Base-by-base conservation (phyloP, 768 basidiomycete genomes). In the Imleria badia region DNA sequence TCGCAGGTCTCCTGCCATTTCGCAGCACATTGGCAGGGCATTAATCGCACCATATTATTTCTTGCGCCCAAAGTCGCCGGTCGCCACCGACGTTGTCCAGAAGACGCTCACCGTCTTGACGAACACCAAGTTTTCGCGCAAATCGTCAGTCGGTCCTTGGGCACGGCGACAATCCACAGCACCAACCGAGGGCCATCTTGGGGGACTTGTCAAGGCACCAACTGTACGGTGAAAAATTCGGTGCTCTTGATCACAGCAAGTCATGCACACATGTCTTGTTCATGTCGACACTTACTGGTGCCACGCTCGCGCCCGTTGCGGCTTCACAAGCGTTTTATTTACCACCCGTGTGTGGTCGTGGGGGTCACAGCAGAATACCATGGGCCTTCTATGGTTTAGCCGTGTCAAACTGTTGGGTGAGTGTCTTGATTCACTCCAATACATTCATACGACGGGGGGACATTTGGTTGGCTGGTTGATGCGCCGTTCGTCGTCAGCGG, bases 351-450 rank as follows among this genome's bases (percentile, higher is more conserved):
- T n/a, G n/a, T n/a, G n/a, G n/a, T n/a, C n/a, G n/a, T n/a, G n/a
- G n/a, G n/a, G n/a, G n/a, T n/a, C n/a, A 50, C 54, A 19, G 51
- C 40, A 53, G 22, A 45, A 36, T 52, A 17, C 46, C 58, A 51
- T 7, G 15, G 41, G 7, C 38, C 19, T 40, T 30, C 19, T 12
- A 38, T n/a, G 34, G 17, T 51, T 36, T 23, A 45, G 55, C 47
- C 56, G 39, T 36, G 55, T 64, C 56, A 68, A 9, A 58, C 58
- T 42, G 48, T 49, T 36, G 45, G 29, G 68, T 64, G 68, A 68
- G 67, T 66, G 68, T 66, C 63, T 70, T 68, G 66, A 45, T 58
- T n/a, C n/a, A n/a, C n/a, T n/a, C n/a, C n/a, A n/a, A n/a, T n/a
- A n/a, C n/a, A n/a, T n/a, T n/a, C n/a, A 69, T 58, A 48, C 42